phyloP scores from a whole-genome alignment of 129 eudicot genomes.

The Lactuca sativa region DNA sequence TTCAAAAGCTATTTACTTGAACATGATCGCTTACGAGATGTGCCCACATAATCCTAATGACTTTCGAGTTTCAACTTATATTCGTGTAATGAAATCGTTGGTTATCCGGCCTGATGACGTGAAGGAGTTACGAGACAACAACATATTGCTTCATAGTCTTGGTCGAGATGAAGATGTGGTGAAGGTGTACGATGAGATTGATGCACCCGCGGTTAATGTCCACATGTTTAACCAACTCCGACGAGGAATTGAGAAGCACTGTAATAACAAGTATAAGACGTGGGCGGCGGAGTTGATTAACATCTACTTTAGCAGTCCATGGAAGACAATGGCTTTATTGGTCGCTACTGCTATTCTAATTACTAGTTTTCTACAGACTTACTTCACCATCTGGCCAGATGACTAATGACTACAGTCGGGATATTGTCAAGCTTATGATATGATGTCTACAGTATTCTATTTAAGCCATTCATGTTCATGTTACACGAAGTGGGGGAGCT shows the following conservation, averaged over 20 bases:
- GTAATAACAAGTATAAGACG: constrained; percentile 28
- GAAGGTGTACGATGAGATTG: constrained; percentile 34
- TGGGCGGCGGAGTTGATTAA: constrained; percentile 38
- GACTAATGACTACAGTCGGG: constrained; percentile 18
- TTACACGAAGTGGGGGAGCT: neutral
- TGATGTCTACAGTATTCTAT: neutral
- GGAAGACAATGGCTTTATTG: no score
- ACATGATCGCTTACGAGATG: constrained; percentile 48
- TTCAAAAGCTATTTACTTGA: constrained; percentile 26
- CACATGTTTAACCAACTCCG: constrained; percentile 20
- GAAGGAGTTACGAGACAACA: constrained; percentile 24
- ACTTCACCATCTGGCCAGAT: constrained; percentile 29
- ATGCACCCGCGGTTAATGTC: constrained; percentile 16
- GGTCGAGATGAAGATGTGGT: constrained; percentile 40
- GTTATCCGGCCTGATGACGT: constrained; percentile 33
- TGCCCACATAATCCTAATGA: constrained; percentile 39
- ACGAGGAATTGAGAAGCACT: constrained; percentile 25
- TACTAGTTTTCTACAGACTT: constrained; percentile 17
- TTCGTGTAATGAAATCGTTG: constrained; percentile 42
- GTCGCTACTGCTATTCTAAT: no score
- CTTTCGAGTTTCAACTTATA: constrained; percentile 29
- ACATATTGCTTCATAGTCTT: constrained; percentile 8
- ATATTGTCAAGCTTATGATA: constrained; percentile 24
- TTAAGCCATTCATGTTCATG: constrained; percentile 1
- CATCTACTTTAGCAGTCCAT: no score